Conservation (phyloP, 257 asterid genomes). For the Nicotiana tomentosiformis region DNA sequence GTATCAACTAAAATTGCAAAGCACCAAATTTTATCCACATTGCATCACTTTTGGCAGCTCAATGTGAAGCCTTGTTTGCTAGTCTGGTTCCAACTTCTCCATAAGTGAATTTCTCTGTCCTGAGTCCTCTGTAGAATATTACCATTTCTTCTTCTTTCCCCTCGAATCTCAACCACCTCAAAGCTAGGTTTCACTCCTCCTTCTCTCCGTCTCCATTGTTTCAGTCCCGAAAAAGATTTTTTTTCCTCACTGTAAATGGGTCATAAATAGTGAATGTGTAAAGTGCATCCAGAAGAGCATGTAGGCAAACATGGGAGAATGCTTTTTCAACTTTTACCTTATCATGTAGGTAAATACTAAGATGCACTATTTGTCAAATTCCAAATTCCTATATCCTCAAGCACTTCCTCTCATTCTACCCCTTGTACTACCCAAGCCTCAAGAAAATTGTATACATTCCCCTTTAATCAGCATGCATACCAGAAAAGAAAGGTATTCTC, state of each 20-base stretch:
- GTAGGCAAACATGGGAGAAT: not conserved
- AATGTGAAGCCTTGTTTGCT: not conserved
- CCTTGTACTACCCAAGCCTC: not conserved
- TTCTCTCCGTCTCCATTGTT: not conserved
- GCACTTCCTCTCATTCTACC: not conserved
- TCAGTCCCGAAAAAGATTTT: not conserved
- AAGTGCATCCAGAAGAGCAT: not conserved
- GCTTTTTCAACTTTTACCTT: not conserved
- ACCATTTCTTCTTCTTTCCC: not conserved
- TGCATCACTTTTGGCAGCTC: not conserved
- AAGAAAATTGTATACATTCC: not conserved
- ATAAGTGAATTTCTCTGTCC: not conserved
- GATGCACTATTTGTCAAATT: not conserved
- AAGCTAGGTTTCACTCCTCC: not conserved
- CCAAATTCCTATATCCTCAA: not conserved
- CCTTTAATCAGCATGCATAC: not conserved
- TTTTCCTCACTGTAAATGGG: not conserved
- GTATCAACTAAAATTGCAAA: not conserved
- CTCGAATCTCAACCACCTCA: not conserved
- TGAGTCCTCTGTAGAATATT: not conserved
- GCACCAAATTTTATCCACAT: not conserved
- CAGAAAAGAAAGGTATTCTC: not conserved
- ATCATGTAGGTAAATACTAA: not conserved
- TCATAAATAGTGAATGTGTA: not conserved
- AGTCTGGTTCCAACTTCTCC: not conserved